Evolutionary conservation across 768 basidiomycete species (phyloP).

Genomic region (Chalciporus chontae): DNA sequence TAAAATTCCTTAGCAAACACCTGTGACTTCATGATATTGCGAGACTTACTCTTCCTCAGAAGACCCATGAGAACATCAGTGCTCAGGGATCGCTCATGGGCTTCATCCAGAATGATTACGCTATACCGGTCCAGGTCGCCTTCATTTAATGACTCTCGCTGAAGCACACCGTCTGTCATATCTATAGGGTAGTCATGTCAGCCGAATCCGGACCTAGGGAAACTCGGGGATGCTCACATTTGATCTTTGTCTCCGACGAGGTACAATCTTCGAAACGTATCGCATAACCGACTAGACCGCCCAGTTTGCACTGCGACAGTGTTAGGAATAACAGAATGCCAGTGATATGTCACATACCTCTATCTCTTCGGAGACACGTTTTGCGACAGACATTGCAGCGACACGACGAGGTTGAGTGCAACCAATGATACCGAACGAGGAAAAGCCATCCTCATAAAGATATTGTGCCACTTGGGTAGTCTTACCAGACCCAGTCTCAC

Average conservation of each 20-base stretch:
- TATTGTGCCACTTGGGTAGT: constrained; percentile 96
- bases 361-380: constrained; percentile 99
- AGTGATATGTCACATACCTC: constrained; percentile 52
- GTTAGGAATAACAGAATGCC: background rate
- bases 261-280: constrained; percentile 99
- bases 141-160: constrained; percentile 97
- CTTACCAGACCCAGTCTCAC: constrained; percentile 99
- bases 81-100: constrained; percentile 94
- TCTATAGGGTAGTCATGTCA: constrained; percentile 43
- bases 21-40: background rate
- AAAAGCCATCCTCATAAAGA: constrained; percentile 96
- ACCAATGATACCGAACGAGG: constrained; percentile 83
- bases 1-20: constrained; percentile 3
- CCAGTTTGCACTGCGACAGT: constrained; percentile 71
- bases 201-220: background rate
- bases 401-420: constrained; percentile 99
- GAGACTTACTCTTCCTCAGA: constrained; percentile 76
- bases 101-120: constrained; percentile 98
- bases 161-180: constrained; percentile 98
- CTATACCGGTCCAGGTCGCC: constrained; percentile 98
- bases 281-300: constrained; percentile 89
- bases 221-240: constrained; percentile 58
- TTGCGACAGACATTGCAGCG: constrained; percentile 99
- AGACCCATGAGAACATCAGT: constrained; percentile 99
- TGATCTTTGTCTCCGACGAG: constrained; percentile 89